Percentiles rank a stretch among this genome's conserved stretches.
Conservation (phyloP, 352 stramenopile genomes). For the Globisporangium radiosum region DNA sequence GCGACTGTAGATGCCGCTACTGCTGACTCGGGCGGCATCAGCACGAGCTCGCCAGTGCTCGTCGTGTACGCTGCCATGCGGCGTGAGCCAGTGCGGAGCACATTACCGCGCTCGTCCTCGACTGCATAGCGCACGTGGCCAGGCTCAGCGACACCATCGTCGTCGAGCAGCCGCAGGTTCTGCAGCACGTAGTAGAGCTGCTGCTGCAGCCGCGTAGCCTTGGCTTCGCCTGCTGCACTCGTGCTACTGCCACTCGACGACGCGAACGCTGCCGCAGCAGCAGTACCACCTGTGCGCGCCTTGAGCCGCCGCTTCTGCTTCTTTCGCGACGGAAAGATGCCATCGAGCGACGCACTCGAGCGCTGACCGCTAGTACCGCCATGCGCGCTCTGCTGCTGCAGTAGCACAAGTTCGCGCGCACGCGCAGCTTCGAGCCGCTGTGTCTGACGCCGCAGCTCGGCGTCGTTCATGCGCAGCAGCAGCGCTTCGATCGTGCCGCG, state of each 20-base stretch:
- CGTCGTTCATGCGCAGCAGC: conserved; percentile 47
- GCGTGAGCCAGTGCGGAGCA: conserved; percentile 34
- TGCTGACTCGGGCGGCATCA: conserved; percentile 3
- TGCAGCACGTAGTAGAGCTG: conserved; percentile 45
- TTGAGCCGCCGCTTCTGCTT: conserved; percentile 14
- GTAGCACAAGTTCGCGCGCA: conserved; percentile 4
- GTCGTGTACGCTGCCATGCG: conserved; percentile 21
- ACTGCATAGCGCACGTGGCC: conserved; percentile 44
- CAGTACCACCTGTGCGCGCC: conserved; percentile 13
- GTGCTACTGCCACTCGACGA: background rate
- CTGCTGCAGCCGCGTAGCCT: conserved; percentile 30
- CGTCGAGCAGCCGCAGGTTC: conserved; percentile 34
- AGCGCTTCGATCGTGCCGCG: conserved; percentile 77
- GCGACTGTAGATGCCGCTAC: too few relatives aligned
- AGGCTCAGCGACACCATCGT: conserved; percentile 29
- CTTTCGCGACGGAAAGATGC: background rate
- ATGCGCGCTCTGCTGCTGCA: conserved; percentile 10
- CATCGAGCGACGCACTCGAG: background rate
- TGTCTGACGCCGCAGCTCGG: conserved; percentile 1
- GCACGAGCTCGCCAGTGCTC: conserved; percentile 10
- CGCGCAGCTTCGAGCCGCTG: conserved; percentile 3
- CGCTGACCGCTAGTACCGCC: conserved; percentile 1
- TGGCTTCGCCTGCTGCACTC: conserved; percentile 21
- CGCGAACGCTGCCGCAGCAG: conserved; percentile 6
- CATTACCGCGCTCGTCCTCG: conserved; percentile 24